These are phyloP conservation scores for Neonectria ditissima DNA, from an alignment of 2,329 filamentous ascomycete species.

Conservation along the genomic window DNA sequence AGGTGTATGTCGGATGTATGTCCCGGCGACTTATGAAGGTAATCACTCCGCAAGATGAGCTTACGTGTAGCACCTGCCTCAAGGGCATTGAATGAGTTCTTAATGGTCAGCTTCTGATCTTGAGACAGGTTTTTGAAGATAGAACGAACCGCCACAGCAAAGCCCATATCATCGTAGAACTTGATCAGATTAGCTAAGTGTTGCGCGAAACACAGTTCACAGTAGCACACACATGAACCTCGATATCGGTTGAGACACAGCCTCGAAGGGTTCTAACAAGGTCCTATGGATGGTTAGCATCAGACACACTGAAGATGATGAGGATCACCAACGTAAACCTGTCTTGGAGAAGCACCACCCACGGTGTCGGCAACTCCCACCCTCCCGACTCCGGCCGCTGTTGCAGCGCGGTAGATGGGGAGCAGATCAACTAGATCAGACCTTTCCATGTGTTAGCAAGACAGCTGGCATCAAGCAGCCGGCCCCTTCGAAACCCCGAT, in stretches of 20 bases:
- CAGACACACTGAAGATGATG: too few species aligned
- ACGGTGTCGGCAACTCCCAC: constrained; percentile 96
- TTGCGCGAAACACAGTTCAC: too few species aligned
- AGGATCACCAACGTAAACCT: constrained; percentile 73
- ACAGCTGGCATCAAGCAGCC: too few species aligned
- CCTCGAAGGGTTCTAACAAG: constrained; percentile 85
- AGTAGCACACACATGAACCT: not conserved
- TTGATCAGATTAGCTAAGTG: not conserved
- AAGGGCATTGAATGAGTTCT: constrained; percentile 82
- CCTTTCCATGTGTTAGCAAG: constrained; percentile 45
- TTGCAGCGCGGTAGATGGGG: constrained; percentile 84
- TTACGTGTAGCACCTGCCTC: constrained; percentile 85
- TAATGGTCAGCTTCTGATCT: not conserved
- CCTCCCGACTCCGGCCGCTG: constrained; percentile 82
- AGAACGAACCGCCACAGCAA: too few species aligned
- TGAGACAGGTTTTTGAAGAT: too few species aligned
- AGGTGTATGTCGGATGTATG: too few species aligned
- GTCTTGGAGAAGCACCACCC: constrained; percentile 72
- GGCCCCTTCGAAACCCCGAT: too few species aligned
- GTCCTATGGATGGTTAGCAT: constrained; percentile 50
- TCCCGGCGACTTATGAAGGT: too few species aligned
- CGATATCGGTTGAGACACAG: constrained; percentile 68
- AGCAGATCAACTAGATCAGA: constrained; percentile 80
- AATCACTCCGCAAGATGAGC: too few species aligned
- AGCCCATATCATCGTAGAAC: too few species aligned